Evolutionary conservation across 257 asterid genomes (phyloP).

Genomic region (Ilex asprella): DNA sequence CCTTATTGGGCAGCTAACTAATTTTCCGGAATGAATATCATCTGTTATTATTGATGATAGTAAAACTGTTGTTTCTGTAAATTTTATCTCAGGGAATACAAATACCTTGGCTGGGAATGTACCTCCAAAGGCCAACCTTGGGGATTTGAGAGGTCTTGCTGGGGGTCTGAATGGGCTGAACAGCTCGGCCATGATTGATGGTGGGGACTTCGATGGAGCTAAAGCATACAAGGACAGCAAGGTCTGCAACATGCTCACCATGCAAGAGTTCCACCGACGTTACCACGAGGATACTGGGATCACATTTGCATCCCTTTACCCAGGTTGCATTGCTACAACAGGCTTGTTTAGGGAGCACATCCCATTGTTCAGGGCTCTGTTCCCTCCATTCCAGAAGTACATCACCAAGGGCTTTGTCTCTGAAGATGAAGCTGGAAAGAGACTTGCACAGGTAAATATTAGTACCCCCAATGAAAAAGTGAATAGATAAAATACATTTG

Average conservation of each 20-base stretch:
- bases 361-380: conserved; percentile 77
- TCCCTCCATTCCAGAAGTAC: conserved; percentile 89
- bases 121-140: conserved; percentile 92
- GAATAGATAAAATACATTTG: too few species aligned
- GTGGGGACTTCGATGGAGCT: conserved; percentile 88
- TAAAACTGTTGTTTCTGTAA: too few species aligned
- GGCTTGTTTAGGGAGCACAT: conserved; percentile 85
- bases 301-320: conserved; percentile 77
- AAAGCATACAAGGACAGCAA: conserved; percentile 97
- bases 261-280: conserved; percentile 87
- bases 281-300: conserved; percentile 73
- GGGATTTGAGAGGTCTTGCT: conserved; percentile 78
- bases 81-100: conserved; percentile 54
- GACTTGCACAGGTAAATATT: conserved; percentile 79
- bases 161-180: conserved; percentile 68
- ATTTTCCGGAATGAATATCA: too few species aligned
- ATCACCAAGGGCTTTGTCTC: conserved; percentile 91
- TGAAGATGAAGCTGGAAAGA: conserved; percentile 76
- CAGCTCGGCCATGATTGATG: conserved; percentile 79
- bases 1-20: too few species aligned
- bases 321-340: conserved; percentile 87
- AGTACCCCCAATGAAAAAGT: neutral
- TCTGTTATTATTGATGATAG: too few species aligned
- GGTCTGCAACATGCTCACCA: conserved; percentile 92
- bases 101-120: conserved; percentile 98